Evolutionary conservation across 192 early-diverging fungal genomes (phyloP), one percentile per base, ranked within the genome.

Genomic region (Endogone sp.): DNA sequence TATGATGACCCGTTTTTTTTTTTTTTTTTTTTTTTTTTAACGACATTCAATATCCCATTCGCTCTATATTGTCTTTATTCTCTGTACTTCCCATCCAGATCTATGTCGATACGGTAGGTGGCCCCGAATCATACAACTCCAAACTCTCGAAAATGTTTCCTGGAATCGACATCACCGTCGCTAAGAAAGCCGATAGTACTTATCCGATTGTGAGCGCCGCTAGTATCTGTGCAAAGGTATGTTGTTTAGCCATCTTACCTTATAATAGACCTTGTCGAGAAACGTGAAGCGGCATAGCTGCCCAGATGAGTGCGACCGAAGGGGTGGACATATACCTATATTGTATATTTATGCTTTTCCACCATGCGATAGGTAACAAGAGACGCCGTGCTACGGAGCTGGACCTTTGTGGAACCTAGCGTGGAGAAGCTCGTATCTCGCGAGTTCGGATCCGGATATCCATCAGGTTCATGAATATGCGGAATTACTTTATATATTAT

Each of bases 121-220:
- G 94, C 2, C 91, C 96, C 4, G 85, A 83, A 54, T 73, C 86
- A n/a, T 98, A 99, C 73, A 88, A 95, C 55, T 79, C 30, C 13
- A 94, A 96, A 54, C 85, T 99, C 2, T 72, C 82, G 9, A 73
- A 72, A 13, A 57, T 88, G 4, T 98, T 99, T 69, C 95, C 94
- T 0, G 79, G 77, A 0, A 86, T 95, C 28, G 68, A 82, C 1
- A 90, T 99, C 31, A 91, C 88, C 0, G 96, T 99, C 13, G 88
- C 91, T 2, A 96, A 96, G 59, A 97, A 98, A 69, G 98, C 98
- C 2, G 98, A 99, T 82, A 83, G 88, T 21, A 76, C 91, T 60
- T 99, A 88, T 76, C 95, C 98, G 2, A 92, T 95, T 54, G 98
- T 99, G 24, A 93, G 92, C 68, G 96, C 95, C 2, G 98, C 98